Conservation (phyloP, 2,329 filamentous ascomycete genomes). For the Diaporthe amygdali region DNA sequence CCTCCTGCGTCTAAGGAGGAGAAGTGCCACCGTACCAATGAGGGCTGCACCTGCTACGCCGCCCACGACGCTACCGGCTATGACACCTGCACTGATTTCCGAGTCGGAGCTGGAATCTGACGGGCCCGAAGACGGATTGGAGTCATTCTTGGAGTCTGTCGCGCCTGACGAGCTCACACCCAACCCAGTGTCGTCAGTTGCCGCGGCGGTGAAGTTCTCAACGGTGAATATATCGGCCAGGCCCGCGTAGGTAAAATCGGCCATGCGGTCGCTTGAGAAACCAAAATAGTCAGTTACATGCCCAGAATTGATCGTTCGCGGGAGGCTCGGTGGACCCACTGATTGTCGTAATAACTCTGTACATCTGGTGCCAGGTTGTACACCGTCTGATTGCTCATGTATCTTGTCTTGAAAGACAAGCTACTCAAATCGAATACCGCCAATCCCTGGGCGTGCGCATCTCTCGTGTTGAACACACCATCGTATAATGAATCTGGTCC, state of each 20-base stretch:
- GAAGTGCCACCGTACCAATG: neutral
- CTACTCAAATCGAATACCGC: slow-evolving; percentile 30
- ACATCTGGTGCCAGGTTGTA: neutral
- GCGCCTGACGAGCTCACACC: neutral
- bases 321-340: neutral
- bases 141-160: neutral
- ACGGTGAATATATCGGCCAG: neutral
- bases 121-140: neutral
- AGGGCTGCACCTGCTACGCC: neutral
- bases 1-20: neutral
- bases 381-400: slow-evolving; percentile 6
- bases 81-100: neutral
- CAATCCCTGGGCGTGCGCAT: slow-evolving; percentile 28
- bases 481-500: slow-evolving; percentile 7
- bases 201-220: slow-evolving; percentile 15
- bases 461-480: slow-evolving; percentile 26
- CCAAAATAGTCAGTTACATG: neutral
- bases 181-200: neutral
- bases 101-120: neutral
- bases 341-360: neutral
- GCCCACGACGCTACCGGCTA: neutral
- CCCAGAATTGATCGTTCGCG: no score
- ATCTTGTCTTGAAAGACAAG: slow-evolving; percentile 24
- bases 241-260: slow-evolving; percentile 2
- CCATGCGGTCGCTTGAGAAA: neutral